Evolutionary conservation across 2,329 filamentous ascomycete genomes (phyloP), one percentile per base, ranked within the genome.

Genomic region (Aphanoascus verrucosus): DNA sequence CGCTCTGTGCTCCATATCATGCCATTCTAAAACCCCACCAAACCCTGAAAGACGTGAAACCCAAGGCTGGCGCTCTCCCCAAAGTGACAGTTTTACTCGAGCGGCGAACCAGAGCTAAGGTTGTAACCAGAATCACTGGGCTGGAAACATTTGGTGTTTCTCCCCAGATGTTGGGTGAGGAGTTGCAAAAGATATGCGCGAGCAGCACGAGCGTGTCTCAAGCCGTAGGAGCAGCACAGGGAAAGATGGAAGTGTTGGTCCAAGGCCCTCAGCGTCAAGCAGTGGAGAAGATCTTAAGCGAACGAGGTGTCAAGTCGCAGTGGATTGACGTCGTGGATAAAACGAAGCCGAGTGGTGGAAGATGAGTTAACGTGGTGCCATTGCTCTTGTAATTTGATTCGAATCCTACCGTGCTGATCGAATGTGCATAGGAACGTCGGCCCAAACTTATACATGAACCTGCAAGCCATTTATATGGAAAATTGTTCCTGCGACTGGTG

Each of bases 251-350:
- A 64, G 77, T 86, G 17, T 73, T 84, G 68, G 75, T 85, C 2
- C 83, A 86, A 61, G 83, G 83, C 1, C 81, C 82, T 56, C 82
- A 85, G 68, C 77, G 76, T 54, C 77, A 79, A 56, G 77, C 77
- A 14, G 72, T 85, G 15, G 69, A 81, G 45, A 79, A 77, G 60
- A 79, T 80, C 28, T 64, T 86, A 59, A 75, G 75, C 56, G 76
- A 74, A 63, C 73, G 81, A 55, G 83, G 83, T 0, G 70, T 86
- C 3, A 74, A 74, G 54, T 70, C 67, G 55, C 74, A 76, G 56
- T 84, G 80, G 79, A 71, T 85, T 28, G 78, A 82, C 43, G 69
- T 83, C n/a, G 66, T 82, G 54, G 83, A 85, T 64, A 85, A 84
- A 70, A 83, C 79, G 3, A 82, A 84, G 68, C 79, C 79, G 59